Base-by-base conservation (phyloP, 305 asterid species). In the Fraxinus nigra region DNA sequence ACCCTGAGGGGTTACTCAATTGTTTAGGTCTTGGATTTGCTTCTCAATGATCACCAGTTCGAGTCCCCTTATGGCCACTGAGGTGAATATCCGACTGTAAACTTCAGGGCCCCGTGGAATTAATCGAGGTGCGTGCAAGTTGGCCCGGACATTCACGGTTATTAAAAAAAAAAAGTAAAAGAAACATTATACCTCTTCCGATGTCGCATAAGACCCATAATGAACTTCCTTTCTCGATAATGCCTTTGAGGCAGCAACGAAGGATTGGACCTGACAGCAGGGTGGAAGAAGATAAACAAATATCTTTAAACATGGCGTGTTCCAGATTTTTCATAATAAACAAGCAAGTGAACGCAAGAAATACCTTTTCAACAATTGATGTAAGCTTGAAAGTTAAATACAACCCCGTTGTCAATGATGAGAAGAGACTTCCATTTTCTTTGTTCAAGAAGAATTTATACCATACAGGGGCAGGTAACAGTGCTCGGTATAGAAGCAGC, bases 391-490 rank as follows among this genome's bases (percentile, higher is more conserved):
- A 86, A 72, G 98, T 94, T 79, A 94, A 87, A 85, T 96, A 96
- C 87, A 96, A 85, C 84, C 99, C 98, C 0, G 98, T 96, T 33
- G 90, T 93, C 87, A 96, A 87, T 46, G 97, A 90, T 75, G 99
- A 94, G 85, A 96, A 96, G 82, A 96, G 95, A 87, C 94, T 92
- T 74, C 98, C 99, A 80, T 95, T 91, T 5, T 92, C 95, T 87
- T 96, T 96, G 97, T 96, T 96, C 87, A 93, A 82, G 87, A 96
- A 96, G 92, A 94, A 96, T 82, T 97, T 89, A 86, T 93, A 96
- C 99, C 99, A 96, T 46, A 96, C 95, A 76, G 99, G 94, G 84
- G 98, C 84, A 30, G 99, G 97, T 85, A 96, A 88, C 85, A 96
- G 82, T 72, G 97, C 97, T 82, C 98, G 97, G 89, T 94, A 91